Evolutionary conservation across 805 yeast species (phyloP).

Genomic region (Yarrowia keelungensis): DNA sequence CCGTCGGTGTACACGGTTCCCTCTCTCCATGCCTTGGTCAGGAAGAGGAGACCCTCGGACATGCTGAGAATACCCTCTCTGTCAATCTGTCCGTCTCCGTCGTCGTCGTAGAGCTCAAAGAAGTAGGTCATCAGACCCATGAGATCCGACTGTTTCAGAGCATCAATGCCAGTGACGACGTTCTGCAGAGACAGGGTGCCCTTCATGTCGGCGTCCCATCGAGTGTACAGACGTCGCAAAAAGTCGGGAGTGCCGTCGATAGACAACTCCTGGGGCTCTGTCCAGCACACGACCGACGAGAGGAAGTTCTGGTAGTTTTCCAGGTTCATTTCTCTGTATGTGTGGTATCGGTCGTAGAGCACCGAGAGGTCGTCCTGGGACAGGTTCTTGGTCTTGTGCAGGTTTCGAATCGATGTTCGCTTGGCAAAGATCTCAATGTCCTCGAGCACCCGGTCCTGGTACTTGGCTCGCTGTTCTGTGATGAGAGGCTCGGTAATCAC

Average conservation of each 20-base stretch:
- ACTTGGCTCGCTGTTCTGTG: slow-evolving; percentile 69
- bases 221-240: slow-evolving; percentile 65
- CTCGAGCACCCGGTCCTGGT: slow-evolving; percentile 76
- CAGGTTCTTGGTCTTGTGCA: slow-evolving; percentile 75
- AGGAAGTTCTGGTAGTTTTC: slow-evolving; percentile 75
- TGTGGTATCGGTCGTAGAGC: slow-evolving; percentile 84
- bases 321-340: slow-evolving; percentile 65
- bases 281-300: slow-evolving; percentile 83
- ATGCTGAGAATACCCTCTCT: slow-evolving; percentile 81
- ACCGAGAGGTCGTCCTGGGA: slow-evolving; percentile 65
- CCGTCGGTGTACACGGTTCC: slow-evolving; percentile 46
- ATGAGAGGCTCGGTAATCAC: slow-evolving; percentile 78
- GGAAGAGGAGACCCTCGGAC: slow-evolving; percentile 83
- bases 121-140: slow-evolving; percentile 81
- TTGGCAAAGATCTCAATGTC: slow-evolving; percentile 91
- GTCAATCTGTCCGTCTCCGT: slow-evolving; percentile 65
- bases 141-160: slow-evolving; percentile 71
- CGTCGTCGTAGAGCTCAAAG: slow-evolving; percentile 74
- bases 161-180: slow-evolving; percentile 75
- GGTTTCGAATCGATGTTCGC: slow-evolving; percentile 85
- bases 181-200: slow-evolving; percentile 69
- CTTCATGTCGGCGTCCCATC: slow-evolving; percentile 69
- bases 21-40: slow-evolving; percentile 87
- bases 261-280: slow-evolving; percentile 46
- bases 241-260: slow-evolving; percentile 53